Evolutionary conservation across 257 asterid genomes (phyloP), one percentile per base, ranked within the genome.

Genomic region (Forsythia viridissima): DNA sequence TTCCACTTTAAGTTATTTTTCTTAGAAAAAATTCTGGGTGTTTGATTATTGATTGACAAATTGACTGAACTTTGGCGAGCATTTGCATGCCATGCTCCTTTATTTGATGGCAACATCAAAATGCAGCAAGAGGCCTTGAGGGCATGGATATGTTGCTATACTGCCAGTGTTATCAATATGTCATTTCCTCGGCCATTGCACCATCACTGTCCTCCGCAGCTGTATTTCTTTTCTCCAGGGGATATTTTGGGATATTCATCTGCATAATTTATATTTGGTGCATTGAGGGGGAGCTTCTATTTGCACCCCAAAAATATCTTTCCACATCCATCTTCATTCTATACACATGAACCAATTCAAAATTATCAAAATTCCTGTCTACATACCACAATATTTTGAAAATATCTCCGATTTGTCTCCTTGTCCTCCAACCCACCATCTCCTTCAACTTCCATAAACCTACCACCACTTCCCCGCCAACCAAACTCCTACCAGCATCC

Each of bases 61-160:
- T 24, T 36, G 72, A 61, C 52, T 51, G 70, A 46, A 74, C n/a
- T 75, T n/a, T 70, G 57, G 65, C 57, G 74, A 85, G 82, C 80
- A 48, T 71, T 51, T 38, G 21, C 20, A 43, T 18, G 21, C 21
- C 24, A 11, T 20, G 51, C 72, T 70, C 34, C 52, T 68, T 24
- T 75, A 68, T 74, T 18, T 52, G 74, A 16, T 18, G 24, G 24
- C 24, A 18, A 70, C 75, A n/a, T 74, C 52, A 72, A 71, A 72
- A 43, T 59, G 52, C 71, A 13, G 74, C 71, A 77, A 70, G 15
- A 61, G 24, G 72, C 52, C 24, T 72, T 57, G 15, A 20, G 65
- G 61, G 37, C 66, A 69, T 41, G 80, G 77, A 75, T 68, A 57
- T 36, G 21, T 52, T 15, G 63, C 63, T 52, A 52, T 51, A 13